Evolutionary conservation across 2,329 filamentous ascomycete species (phyloP), one percentile per base, ranked within the genome.

Genomic region (Ceratocystis colombiana): DNA sequence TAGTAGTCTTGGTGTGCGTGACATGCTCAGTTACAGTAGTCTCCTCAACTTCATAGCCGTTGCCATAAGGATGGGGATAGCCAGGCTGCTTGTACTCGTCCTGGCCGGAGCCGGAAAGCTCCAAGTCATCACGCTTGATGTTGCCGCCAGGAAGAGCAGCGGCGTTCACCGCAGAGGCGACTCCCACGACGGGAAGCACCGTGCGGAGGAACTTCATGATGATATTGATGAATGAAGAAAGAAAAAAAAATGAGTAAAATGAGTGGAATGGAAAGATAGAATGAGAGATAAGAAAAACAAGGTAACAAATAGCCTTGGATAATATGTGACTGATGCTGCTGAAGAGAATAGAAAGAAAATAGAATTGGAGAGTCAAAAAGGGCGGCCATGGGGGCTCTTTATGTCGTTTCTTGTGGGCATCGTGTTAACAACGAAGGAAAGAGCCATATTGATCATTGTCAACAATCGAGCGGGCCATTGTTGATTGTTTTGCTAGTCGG

Each of bases 151-250:
- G 62, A 37, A 65, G 61, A 33, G 61, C 65, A 25, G 63, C 67
- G 25, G 66, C 64, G 59, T 68, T 68, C 59, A 68, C 64, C 37
- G 64, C 64, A 61, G 66, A 68, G 50, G 66, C 64, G 37, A 68
- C 66, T 61, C 66, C 66, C 64, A 68, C 64, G 25, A 68, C 66
- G n/a, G 66, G 66, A 44, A 68, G 50, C 41, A 68, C 66, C 46
- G 66, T 68, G 50, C 64, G 66, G 50, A 68, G 64, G 59, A 68
- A 68, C 64, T 68, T 68, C 66, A 68, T 68, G 64, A 59, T 61
- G 65, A 46, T 64, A 48, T 50, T 64, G 62, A 59, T 59, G 55
- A 48, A 66, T 61, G 46, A 65, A 44, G 37, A 46, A 65, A 55
- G 30, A 61, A 61, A 61, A 65, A 25, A 28, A 46, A 65, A 55